These are phyloP conservation scores for Globisporangium lucens DNA, from an alignment of 352 stramenopile genomes.

Conservation along the genomic window DNA sequence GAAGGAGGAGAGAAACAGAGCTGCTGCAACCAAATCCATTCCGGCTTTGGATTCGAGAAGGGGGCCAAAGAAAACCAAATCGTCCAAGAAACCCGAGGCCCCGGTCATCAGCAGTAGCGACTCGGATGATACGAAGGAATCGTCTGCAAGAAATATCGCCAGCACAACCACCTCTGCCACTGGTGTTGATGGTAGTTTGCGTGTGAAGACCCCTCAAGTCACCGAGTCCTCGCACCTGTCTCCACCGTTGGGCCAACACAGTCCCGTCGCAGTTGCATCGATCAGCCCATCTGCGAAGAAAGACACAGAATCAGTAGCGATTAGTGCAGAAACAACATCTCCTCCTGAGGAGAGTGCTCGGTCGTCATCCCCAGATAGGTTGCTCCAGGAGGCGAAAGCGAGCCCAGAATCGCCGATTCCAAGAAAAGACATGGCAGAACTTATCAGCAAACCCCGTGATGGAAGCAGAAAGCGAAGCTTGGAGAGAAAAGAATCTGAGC, in stretches of 20 bases:
- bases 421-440: conserved; percentile 8
- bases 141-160: neutral
- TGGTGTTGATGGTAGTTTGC: conserved; percentile 21
- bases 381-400: conserved; percentile 6
- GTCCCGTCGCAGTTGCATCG: conserved; percentile 33
- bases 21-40: neutral
- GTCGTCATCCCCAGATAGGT: neutral
- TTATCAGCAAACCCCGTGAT: conserved; percentile 14
- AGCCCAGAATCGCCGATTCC: conserved; percentile 1
- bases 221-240: conserved; percentile 50
- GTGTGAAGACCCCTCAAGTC: conserved; percentile 45
- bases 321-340: conserved; percentile 5
- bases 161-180: neutral
- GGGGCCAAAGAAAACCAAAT: conserved; percentile 5
- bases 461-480: conserved; percentile 40
- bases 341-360: conserved; percentile 6
- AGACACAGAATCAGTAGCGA: conserved; percentile 15
- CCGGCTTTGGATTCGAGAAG: conserved; percentile 1
- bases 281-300: conserved; percentile 59
- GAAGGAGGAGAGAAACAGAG: conserved; percentile 6
- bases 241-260: conserved; percentile 43
- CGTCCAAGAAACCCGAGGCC: neutral
- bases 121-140: conserved; percentile 9
- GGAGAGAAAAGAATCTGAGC: conserved; percentile 27
- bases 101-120: neutral